Evolutionary conservation across 768 basidiomycete genomes (phyloP), one percentile per base, ranked within the genome.

Genomic region (Lactarius psammicola): DNA sequence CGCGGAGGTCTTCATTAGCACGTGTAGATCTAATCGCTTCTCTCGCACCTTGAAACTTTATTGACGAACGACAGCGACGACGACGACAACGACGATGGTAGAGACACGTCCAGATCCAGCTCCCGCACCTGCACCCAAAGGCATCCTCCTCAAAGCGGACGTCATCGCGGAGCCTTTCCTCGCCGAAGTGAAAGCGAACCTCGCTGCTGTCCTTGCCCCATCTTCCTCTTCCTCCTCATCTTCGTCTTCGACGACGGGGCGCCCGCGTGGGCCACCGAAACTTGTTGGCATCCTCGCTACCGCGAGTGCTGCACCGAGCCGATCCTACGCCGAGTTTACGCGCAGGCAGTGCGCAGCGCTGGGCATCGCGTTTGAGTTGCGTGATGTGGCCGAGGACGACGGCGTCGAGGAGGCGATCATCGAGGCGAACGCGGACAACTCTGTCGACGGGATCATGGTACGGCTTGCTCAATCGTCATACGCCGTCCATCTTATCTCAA

Each of bases 371-470:
- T 99, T 94, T 74, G 87, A 92, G 59, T 80, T 99, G 65, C 87
- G 85, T 71, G 80, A 78, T 66, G 87, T 87, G 8, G 93, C 85
- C 5, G 90, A 92, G 54, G 92, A 92, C 0, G 93, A 95, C 34
- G 95, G 92, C 13, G 94, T 95, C 9, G 97, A 99, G 75, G 92
- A 96, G 75, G 95, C 92, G 9, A 96, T 98, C 70, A 88, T 98
- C 36, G 92, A 94, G 72, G 94, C 95, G 9, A 99, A 99, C 73
- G 90, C 90, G 67, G 95, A 98, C 72, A 79, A 80, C 17, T 81
- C 79, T 62, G 85, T 96, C 11, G 86, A 96, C 76, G 96, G 96
- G 10, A 94, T 99, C 73, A 97, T 98, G 95, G 97, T 95, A 70
- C 67, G 85, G 34, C 49, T 11, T 4, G n/a, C 18, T 34, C 26